Percentiles rank a stretch among this genome's conserved stretches.
phyloP scores from a whole-genome alignment of 805 yeast species.

The Saccharomycopsis babjevae region DNA sequence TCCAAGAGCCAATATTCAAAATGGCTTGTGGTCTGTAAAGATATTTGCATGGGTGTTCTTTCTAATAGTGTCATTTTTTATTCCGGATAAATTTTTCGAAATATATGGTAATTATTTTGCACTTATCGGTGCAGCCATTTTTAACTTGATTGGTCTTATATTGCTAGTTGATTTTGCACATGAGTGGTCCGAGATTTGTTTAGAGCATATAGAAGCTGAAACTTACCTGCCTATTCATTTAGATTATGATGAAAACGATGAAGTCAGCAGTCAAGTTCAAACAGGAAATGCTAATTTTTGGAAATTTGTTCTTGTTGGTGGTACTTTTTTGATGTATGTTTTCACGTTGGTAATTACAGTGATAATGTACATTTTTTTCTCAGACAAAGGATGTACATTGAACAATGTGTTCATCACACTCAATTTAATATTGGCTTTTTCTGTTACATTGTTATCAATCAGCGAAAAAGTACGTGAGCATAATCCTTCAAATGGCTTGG shows the following conservation, averaged over 20 bases:
- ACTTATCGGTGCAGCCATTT: constrained; percentile 71
- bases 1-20: constrained; percentile 75
- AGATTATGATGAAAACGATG: constrained; percentile 30
- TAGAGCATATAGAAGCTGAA: constrained; percentile 80
- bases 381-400: constrained; percentile 74
- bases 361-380: constrained; percentile 74
- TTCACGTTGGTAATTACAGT: constrained; percentile 64
- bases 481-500: constrained; percentile 92
- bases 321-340: constrained; percentile 77
- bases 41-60: constrained; percentile 48
- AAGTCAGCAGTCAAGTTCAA: constrained; percentile 18
- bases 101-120: constrained; percentile 89
- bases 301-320: constrained; percentile 74
- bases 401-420: constrained; percentile 79
- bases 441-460: constrained; percentile 63
- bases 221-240: constrained; percentile 35
- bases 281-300: constrained; percentile 39
- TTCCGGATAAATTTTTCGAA: constrained; percentile 81
- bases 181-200: constrained; percentile 95
- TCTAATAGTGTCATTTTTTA: constrained; percentile 53
- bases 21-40: constrained; percentile 86
- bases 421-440: constrained; percentile 54
- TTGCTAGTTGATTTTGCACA: constrained; percentile 94
- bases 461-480: constrained; percentile 79
- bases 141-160: constrained; percentile 82